These are phyloP conservation scores for Mucor velutinosus DNA, from an alignment of 371 early-diverging fungal genomes.

Conservation along the genomic window DNA sequence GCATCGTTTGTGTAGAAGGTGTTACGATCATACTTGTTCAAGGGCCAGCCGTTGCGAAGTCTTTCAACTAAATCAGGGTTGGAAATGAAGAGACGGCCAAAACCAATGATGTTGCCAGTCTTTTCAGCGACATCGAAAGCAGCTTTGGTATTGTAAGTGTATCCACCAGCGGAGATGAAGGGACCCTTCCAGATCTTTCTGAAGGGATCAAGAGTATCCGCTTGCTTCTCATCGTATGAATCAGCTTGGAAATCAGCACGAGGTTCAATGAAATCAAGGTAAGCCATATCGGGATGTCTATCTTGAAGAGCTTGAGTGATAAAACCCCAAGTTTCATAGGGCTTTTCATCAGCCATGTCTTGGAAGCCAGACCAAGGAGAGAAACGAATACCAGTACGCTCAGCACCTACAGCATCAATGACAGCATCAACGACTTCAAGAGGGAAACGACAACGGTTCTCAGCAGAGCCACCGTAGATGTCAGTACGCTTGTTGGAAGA, in stretches of 20 bases:
- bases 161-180: constrained; percentile 41
- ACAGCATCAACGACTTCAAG: constrained; percentile 60
- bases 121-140: constrained; percentile 23
- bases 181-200: constrained; percentile 39
- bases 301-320: constrained; percentile 24
- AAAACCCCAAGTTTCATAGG: constrained; percentile 38
- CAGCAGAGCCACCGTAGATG: constrained; percentile 74
- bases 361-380: constrained; percentile 29
- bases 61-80: constrained; percentile 32
- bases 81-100: constrained; percentile 28
- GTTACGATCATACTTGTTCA: constrained; percentile 21
- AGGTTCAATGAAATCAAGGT: constrained; percentile 39
- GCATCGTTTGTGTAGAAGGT: constrained; percentile 24
- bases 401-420: constrained; percentile 36
- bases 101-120: constrained; percentile 19
- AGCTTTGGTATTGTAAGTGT: constrained; percentile 22
- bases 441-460: constrained; percentile 71
- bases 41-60: constrained; percentile 25
- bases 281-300: constrained; percentile 29
- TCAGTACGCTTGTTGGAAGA: constrained; percentile 56
- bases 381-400: constrained; percentile 31
- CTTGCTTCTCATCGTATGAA: constrained; percentile 2
- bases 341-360: constrained; percentile 35
- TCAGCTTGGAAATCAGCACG: constrained; percentile 19
- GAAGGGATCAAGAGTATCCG: constrained; percentile 35